phyloP scores from a whole-genome alignment of 139 green algal species.

The Pleodorina starrii region DNA sequence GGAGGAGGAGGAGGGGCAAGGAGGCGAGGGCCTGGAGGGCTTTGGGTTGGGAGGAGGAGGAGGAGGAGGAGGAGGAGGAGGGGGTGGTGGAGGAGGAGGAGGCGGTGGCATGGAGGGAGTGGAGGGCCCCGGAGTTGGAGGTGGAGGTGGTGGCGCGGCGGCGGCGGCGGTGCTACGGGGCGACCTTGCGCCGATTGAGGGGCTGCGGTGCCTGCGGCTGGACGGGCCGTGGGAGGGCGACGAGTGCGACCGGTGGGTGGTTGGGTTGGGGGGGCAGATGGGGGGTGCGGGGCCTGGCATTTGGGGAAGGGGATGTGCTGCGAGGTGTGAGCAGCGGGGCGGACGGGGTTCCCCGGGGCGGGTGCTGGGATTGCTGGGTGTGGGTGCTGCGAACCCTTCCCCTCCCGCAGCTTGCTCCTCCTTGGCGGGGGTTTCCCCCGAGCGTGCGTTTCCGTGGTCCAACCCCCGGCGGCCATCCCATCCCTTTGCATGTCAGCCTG shows the following conservation, averaged over 20 bases:
- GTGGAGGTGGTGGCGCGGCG: background rate
- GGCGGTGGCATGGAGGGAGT: background rate
- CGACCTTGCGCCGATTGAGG: background rate
- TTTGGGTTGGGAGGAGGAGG: background rate
- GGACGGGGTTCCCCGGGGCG: no score
- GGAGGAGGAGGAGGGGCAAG: background rate
- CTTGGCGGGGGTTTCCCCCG: no score
- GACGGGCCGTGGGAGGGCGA: conserved; percentile 9
- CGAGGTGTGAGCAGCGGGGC: no score
- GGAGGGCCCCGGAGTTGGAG: background rate
- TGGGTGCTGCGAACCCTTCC: no score
- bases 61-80: background rate
- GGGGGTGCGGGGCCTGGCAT: background rate
- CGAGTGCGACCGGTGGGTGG: conserved; percentile 12
- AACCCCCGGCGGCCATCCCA: no score
- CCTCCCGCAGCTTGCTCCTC: no score
- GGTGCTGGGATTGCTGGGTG: no score
- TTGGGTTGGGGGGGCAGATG: background rate
- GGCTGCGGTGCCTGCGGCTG: background rate
- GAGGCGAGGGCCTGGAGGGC: background rate
- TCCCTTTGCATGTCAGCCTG: no score
- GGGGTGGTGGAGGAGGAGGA: background rate
- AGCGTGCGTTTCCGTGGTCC: no score
- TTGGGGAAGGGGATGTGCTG: no score
- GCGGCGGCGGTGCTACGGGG: background rate